Percentiles rank a stretch among this genome's conserved stretches.
phyloP scores from a whole-genome alignment of 2,329 filamentous ascomycete genomes.

The Penicillium sp. region DNA sequence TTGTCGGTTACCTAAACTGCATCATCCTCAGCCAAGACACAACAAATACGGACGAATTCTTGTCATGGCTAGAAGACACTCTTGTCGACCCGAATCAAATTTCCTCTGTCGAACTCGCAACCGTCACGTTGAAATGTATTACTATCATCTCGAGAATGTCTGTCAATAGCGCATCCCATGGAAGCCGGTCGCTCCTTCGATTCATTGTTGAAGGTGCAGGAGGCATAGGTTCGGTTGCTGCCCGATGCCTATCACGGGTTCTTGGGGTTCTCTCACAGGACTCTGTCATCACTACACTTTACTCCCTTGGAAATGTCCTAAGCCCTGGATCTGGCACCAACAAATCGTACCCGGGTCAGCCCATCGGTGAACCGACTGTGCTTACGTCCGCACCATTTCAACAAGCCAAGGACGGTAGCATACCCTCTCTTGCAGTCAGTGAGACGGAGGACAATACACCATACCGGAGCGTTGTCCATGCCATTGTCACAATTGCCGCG shows the following conservation, averaged over 20 bases:
- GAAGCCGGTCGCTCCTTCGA: constrained; percentile 79
- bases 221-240: constrained; percentile 74
- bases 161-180: constrained; percentile 71
- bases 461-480: constrained; percentile 89
- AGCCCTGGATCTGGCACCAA: constrained; percentile 69
- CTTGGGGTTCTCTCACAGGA: constrained; percentile 86
- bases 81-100: constrained; percentile 81
- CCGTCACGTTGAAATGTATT: constrained; percentile 78
- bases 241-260: constrained; percentile 81
- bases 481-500: constrained; percentile 86
- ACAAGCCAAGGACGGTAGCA: constrained; percentile 40
- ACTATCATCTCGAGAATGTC: constrained; percentile 79
- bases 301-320: constrained; percentile 93
- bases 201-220: constrained; percentile 84
- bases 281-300: constrained; percentile 90
- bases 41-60: constrained; percentile 77
- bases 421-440: constrained; percentile 74
- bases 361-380: constrained; percentile 44
- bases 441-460: constrained; percentile 80
- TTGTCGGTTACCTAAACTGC: constrained; percentile 86
- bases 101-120: constrained; percentile 76
- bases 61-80: constrained; percentile 84
- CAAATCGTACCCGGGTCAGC: constrained; percentile 43
- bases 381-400: constrained; percentile 51
- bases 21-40: constrained; percentile 79